phyloP scores from a whole-genome alignment of 2,329 filamentous ascomycete genomes.

The Mariannaea elegans region DNA sequence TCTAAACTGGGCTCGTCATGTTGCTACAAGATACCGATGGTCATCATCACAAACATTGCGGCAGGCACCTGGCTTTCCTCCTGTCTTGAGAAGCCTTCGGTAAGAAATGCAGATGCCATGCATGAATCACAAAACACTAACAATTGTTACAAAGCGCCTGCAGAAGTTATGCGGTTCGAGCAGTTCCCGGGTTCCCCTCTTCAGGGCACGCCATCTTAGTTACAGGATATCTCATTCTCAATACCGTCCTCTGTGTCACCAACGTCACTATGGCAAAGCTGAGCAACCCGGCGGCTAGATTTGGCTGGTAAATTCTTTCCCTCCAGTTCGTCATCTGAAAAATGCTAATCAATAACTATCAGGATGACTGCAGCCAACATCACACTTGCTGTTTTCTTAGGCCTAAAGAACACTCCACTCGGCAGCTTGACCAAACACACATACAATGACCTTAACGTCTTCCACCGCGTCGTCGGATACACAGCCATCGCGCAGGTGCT shows the following conservation, averaged over 20 bases:
- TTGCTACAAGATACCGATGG: constrained; percentile 6
- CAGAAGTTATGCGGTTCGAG: neutral
- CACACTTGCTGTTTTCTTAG: constrained; percentile 52
- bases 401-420: constrained; percentile 59
- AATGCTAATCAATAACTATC: neutral
- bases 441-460: constrained; percentile 56
- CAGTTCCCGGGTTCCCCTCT: constrained; percentile 5
- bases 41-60: constrained; percentile 5
- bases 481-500: constrained; percentile 47
- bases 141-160: neutral
- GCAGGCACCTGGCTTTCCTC: neutral
- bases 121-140: neutral
- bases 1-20: neutral
- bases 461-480: constrained; percentile 58
- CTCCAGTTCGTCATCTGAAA: neutral
- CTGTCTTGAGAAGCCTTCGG: neutral
- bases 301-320: constrained; percentile 31
- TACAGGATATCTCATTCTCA: constrained; percentile 1
- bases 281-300: constrained; percentile 27
- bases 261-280: neutral
- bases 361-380: constrained; percentile 58
- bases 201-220: constrained; percentile 9
- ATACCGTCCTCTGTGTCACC: neutral
- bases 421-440: constrained; percentile 39
- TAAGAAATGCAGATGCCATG: neutral